Evolutionary conservation across 768 basidiomycete genomes (phyloP).

Genomic region (Termitomyces sp.): DNA sequence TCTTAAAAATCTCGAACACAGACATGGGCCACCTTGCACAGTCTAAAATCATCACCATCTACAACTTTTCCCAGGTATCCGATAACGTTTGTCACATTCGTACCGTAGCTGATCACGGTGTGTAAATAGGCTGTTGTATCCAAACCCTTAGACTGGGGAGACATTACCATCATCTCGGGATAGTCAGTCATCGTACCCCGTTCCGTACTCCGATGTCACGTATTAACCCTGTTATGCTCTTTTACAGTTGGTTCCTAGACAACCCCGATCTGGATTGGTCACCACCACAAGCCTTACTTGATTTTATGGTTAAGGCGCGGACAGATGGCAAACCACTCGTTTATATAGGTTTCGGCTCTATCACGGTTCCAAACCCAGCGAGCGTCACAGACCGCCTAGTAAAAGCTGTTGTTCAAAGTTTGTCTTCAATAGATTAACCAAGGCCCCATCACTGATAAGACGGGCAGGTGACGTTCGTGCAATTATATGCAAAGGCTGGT

Average conservation of each 20-base stretch:
- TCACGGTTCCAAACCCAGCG: constrained; percentile 60
- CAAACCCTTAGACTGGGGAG: constrained; percentile 69
- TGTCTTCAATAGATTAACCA: constrained; percentile 15
- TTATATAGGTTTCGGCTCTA: constrained; percentile 71
- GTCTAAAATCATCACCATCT: constrained; percentile 60
- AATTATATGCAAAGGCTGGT: constrained; percentile 70
- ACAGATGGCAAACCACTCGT: constrained; percentile 57
- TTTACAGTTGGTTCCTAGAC: constrained; percentile 59
- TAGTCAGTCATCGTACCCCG: constrained; percentile 37
- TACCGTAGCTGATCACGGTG: background rate
- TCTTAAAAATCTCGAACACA: constrained; percentile 45
- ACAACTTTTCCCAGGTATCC: constrained; percentile 60
- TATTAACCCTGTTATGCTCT: background rate
- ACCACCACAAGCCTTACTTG: constrained; percentile 44
- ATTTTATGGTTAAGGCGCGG: constrained; percentile 56
- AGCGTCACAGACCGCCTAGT: constrained; percentile 53
- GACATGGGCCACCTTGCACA: constrained; percentile 59
- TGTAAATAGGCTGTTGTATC: constrained; percentile 51
- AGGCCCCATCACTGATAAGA: background rate
- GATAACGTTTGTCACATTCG: background rate
- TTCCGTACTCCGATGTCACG: background rate
- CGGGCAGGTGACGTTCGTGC: constrained; percentile 56
- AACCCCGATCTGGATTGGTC: constrained; percentile 59
- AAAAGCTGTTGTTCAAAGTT: constrained; percentile 58
- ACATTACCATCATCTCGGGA: constrained; percentile 53